Conservation (phyloP, 2,329 filamentous ascomycete genomes). For the Cytospora schulzeri region DNA sequence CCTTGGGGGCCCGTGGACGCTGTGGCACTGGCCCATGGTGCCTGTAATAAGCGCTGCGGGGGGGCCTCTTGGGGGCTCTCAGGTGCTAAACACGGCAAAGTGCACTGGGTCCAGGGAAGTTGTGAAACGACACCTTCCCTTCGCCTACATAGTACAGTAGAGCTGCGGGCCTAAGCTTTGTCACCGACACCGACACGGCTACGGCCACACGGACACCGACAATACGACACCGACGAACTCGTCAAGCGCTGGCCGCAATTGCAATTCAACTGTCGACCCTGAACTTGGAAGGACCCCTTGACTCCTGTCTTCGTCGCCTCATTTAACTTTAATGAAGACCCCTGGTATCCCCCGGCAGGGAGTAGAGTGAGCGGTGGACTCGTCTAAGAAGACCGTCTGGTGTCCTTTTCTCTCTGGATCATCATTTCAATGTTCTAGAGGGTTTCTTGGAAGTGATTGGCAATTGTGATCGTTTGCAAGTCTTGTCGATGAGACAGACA, state of each 20-base stretch:
- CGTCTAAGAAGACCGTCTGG: slow-evolving; percentile 12
- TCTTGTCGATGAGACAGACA: slow-evolving; percentile 14
- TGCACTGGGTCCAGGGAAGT: neutral
- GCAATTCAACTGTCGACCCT: slow-evolving; percentile 12
- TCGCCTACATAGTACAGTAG: neutral
- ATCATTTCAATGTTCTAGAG: neutral
- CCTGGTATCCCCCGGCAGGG: slow-evolving; percentile 18
- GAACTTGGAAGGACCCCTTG: slow-evolving; percentile 14
- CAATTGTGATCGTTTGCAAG: slow-evolving; percentile 21
- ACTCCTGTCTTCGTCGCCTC: slow-evolving; percentile 14
- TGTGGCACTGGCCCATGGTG: neutral
- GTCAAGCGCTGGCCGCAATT: neutral
- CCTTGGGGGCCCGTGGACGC: neutral
- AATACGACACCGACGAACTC: neutral
- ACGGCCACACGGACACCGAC: neutral
- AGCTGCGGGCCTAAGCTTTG: neutral
- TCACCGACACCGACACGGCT: neutral
- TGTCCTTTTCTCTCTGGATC: slow-evolving; percentile 22
- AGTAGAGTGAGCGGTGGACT: slow-evolving; percentile 22
- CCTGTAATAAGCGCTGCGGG: neutral
- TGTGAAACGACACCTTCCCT: neutral
- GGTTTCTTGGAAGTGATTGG: slow-evolving; percentile 10
- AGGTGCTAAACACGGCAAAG: neutral
- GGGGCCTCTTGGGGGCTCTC: neutral
- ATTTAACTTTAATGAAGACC: slow-evolving; percentile 23